These are phyloP conservation scores for Canariomyces notabilis DNA, from an alignment of 2,329 filamentous ascomycete genomes.

Conservation along the genomic window DNA sequence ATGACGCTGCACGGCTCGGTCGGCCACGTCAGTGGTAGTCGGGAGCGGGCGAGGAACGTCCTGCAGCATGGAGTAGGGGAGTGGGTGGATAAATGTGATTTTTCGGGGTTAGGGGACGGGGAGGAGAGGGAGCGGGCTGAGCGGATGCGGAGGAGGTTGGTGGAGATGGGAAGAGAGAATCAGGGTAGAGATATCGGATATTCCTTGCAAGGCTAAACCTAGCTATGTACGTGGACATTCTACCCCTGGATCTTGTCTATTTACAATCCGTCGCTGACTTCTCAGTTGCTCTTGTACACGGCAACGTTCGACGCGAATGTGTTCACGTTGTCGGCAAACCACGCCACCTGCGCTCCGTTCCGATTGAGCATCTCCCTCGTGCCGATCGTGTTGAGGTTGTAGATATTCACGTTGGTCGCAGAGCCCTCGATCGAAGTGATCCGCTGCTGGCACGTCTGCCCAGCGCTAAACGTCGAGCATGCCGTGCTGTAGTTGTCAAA, in stretches of 20 bases:
- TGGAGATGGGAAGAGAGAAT: constrained; percentile 56
- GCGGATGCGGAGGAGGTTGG: constrained; percentile 58
- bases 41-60: constrained; percentile 62
- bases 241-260: not conserved
- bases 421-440: constrained; percentile 34
- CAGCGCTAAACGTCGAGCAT: constrained; percentile 42
- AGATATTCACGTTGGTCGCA: constrained; percentile 33
- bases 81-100: constrained; percentile 59
- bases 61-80: constrained; percentile 67
- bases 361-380: constrained; percentile 36
- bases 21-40: constrained; percentile 53
- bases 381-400: constrained; percentile 44
- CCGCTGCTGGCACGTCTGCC: constrained; percentile 43
- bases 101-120: constrained; percentile 41
- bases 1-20: constrained; percentile 71
- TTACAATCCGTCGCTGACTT: not conserved
- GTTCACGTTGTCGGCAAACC: constrained; percentile 35
- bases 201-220: constrained; percentile 49
- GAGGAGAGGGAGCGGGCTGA: constrained; percentile 46
- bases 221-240: not conserved
- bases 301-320: constrained; percentile 36
- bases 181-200: constrained; percentile 54
- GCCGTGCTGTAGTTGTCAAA: constrained; percentile 57
- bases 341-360: constrained; percentile 32
- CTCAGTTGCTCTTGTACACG: constrained; percentile 28